Evolutionary conservation across 257 asterid species (phyloP).

Genomic region (Solanum gracilifrons): DNA sequence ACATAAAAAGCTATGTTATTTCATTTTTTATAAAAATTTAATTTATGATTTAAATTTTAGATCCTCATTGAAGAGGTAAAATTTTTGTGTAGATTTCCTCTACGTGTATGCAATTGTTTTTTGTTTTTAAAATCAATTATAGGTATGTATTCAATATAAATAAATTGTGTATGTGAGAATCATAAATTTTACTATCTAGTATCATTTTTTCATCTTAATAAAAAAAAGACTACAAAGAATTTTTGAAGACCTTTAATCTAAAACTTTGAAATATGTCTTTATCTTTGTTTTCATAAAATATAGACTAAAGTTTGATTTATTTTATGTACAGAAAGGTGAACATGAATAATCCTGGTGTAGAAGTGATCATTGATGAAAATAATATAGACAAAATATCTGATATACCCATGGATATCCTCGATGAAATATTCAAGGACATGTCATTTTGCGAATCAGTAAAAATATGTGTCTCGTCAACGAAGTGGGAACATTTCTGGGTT

Average conservation of each 20-base stretch:
- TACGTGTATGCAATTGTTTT: too few species aligned
- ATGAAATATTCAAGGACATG: not conserved
- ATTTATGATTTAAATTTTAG: too few species aligned
- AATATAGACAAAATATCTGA: not conserved
- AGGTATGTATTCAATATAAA: not conserved
- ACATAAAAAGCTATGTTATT: too few species aligned
- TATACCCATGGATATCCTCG: not conserved
- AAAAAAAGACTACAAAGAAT: not conserved
- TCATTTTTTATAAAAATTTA: too few species aligned
- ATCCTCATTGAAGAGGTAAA: too few species aligned
- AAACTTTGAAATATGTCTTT: too few species aligned
- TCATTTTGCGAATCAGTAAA: not conserved
- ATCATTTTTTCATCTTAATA: not conserved
- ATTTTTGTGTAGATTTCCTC: too few species aligned
- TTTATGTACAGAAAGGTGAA: not conserved
- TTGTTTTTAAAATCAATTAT: not conserved
- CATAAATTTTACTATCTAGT: too few species aligned
- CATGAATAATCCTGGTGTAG: not conserved
- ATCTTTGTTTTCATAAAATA: too few species aligned
- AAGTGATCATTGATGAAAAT: not conserved
- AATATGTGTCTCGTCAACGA: not conserved
- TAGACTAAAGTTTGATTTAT: not conserved
- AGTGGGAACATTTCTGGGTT: not conserved
- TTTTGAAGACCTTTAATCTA: not conserved
- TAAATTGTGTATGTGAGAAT: not conserved